Conservation (phyloP, 2,329 filamentous ascomycete species). For the Arthrobotrys iridis region DNA sequence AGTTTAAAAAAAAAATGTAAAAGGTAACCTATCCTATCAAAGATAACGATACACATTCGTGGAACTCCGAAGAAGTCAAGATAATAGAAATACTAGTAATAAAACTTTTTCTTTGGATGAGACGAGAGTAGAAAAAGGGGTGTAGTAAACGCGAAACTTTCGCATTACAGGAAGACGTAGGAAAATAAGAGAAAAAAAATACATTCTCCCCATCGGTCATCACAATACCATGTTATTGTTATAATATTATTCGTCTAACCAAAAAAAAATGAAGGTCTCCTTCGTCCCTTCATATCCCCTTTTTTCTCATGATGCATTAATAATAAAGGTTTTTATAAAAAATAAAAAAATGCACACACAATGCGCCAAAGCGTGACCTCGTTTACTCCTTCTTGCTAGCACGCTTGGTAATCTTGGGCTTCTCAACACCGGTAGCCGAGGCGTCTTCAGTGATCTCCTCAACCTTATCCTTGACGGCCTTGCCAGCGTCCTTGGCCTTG, state of each 20-base stretch:
- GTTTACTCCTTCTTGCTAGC: constrained; percentile 64
- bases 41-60: constrained; percentile 1
- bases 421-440: constrained; percentile 71
- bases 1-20: background rate
- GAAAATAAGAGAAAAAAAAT: background rate
- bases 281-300: background rate
- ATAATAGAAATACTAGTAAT: constrained; percentile 5
- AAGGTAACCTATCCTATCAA: constrained; percentile 6
- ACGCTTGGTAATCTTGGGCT: constrained; percentile 77
- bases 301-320: constrained; percentile 20
- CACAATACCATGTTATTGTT: constrained; percentile 11
- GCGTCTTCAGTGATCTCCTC: constrained; percentile 76
- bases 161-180: background rate
- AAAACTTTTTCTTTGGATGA: constrained; percentile 3
- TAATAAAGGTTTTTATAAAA: constrained; percentile 19
- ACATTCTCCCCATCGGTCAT: constrained; percentile 3
- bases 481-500: constrained; percentile 75
- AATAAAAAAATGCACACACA: constrained; percentile 39
- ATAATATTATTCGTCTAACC: constrained; percentile 42
- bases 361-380: background rate
- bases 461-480: constrained; percentile 62
- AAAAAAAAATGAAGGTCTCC: background rate
- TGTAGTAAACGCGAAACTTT: background rate
- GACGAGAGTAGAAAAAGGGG: background rate
- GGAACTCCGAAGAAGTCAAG: constrained; percentile 7